Percentiles rank a stretch among this genome's conserved stretches.
These are phyloP conservation scores for Pichia sp. DNA, from an alignment of 1,139 yeast genomes.

Conservation along the genomic window DNA sequence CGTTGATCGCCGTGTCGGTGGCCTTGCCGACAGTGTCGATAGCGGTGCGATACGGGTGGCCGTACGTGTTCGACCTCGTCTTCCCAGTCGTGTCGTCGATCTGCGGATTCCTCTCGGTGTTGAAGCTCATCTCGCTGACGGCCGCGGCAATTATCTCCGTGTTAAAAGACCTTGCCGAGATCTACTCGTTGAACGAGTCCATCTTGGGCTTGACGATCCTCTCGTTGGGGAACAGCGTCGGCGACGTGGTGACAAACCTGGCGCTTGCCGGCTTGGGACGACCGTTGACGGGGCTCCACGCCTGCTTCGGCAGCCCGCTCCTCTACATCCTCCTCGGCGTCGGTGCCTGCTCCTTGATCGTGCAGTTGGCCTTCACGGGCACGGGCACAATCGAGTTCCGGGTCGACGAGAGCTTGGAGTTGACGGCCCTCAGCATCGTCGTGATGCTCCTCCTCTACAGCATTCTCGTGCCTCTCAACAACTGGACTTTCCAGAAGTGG, in stretches of 20 bases:
- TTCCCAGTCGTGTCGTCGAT: constrained; percentile 18
- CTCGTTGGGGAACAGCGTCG: constrained; percentile 55
- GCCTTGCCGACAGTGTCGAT: constrained; percentile 4
- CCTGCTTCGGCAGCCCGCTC: constrained; percentile 57
- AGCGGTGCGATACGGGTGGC: constrained; percentile 11
- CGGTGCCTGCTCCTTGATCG: constrained; percentile 39
- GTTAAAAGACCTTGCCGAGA: constrained; percentile 29
- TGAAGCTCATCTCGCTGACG: constrained; percentile 28
- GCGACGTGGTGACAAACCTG: constrained; percentile 51
- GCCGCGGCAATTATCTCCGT: constrained; percentile 31
- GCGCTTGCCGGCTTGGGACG: constrained; percentile 52
- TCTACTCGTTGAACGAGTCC: constrained; percentile 31
- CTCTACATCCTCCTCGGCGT: constrained; percentile 45
- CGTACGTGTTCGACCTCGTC: constrained; percentile 10
- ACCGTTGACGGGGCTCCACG: constrained; percentile 55
- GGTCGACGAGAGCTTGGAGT: constrained; percentile 28
- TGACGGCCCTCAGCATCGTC: constrained; percentile 38
- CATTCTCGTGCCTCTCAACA: constrained; percentile 36
- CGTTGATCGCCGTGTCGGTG: constrained; percentile 6
- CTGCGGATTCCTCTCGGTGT: constrained; percentile 28
- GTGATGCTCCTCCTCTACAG: constrained; percentile 28
- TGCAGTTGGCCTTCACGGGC: constrained; percentile 26
- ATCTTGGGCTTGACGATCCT: constrained; percentile 46
- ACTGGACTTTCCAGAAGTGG: constrained; percentile 42
- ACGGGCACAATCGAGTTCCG: constrained; percentile 23